phyloP scores from a whole-genome alignment of 1,284 basidiomycete species.

The Pseudozyma thailandica region DNA sequence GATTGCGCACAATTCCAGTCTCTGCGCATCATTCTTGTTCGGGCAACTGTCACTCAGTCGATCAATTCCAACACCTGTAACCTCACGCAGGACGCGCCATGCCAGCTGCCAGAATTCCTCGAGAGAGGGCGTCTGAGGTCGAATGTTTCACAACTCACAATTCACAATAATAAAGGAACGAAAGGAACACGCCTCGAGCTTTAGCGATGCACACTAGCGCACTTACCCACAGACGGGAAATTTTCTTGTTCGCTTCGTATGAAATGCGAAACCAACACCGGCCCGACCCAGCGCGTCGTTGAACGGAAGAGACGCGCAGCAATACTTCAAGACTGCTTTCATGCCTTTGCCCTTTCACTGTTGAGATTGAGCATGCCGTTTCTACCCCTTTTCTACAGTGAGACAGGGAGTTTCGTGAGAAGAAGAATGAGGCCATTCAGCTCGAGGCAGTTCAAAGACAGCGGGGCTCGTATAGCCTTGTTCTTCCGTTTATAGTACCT shows the following conservation, averaged over 20 bases:
- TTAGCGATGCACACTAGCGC: conserved; percentile 4
- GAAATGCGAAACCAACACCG: conserved; percentile 7
- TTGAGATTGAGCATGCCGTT: too few species aligned
- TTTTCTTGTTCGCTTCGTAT: too few species aligned
- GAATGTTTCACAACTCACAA: too few species aligned
- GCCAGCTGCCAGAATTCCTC: background rate
- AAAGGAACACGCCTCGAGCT: background rate
- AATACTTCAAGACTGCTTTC: background rate
- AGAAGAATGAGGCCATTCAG: too few species aligned
- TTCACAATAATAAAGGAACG: too few species aligned
- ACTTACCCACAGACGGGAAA: background rate
- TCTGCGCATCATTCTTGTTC: background rate
- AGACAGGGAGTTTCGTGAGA: too few species aligned
- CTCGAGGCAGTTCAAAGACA: too few species aligned
- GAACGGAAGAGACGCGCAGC: background rate
- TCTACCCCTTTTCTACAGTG: too few species aligned
- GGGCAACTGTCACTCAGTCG: too few species aligned
- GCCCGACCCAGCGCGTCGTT: background rate
- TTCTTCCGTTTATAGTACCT: background rate
- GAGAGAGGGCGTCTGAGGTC: conserved; percentile 13
- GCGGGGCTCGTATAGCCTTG: background rate
- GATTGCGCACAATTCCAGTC: conserved; percentile 20
- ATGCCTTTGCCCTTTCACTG: background rate
- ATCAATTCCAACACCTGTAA: background rate
- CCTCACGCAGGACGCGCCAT: background rate